Evolutionary conservation across 495 filamentous ascomycete species (phyloP), one percentile per base, ranked within the genome.

Genomic region (Massariosphaeria phaeospora): DNA sequence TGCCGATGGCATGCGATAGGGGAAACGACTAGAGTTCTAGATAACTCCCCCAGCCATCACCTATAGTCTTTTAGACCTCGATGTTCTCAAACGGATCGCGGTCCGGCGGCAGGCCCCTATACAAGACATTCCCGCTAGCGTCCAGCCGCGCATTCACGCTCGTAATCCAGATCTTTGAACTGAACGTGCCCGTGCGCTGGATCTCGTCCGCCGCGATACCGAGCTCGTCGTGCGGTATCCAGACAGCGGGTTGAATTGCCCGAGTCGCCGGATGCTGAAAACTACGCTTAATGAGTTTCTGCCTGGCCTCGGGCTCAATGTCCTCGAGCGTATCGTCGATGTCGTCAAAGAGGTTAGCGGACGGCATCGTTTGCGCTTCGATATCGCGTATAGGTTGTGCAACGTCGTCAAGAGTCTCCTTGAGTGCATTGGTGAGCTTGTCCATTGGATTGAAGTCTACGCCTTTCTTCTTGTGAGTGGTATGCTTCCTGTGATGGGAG

Each of bases 191-290:
- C 13, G 89, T 96, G 38, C 88, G 73, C 63, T 72, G 76, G 17
- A 98, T 80, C 69, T 97, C 93, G 61, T 98, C 94, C 63, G 95
- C 90, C 52, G 84, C 87, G 27, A 98, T 80, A 1, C 93, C 93
- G 2, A 97, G 66, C 61, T 93, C 86, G 66, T 98, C 93, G 31
- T 89, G 79, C 8, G 93, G 93, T 39, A 98, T 91, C 93, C 93
- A 97, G 39, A 97, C 81, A 10, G 87, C 86, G 0, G 93, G 93
- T 26, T 89, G 75, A 47, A 87, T 83, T 10, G 94, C 87, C 34
- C 91, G 81, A 18, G 96, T 73, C 3, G 93, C 93, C 40, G 84
- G 81, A 66, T 98, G 93, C 72, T 89, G 84, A 72, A 97, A 98
- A 17, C 91, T 90, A 48, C 86, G 83, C 52, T 84, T 83, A 8